Conservation (phyloP, 805 yeast genomes). For the Saccharomyces eubayanus region DNA sequence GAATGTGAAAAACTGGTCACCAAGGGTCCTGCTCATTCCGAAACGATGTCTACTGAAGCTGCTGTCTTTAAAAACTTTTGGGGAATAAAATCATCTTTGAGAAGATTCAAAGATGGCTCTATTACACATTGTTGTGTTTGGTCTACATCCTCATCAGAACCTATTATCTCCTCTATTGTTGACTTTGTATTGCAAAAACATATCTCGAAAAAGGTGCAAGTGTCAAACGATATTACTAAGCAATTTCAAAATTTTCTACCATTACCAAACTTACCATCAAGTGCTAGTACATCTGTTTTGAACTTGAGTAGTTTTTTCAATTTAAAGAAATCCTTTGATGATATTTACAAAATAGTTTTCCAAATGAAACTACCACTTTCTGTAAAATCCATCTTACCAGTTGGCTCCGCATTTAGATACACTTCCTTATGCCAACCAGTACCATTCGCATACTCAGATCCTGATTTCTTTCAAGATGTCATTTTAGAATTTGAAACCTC, state of each 20-base stretch:
- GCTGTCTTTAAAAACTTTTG: conserved; percentile 72
- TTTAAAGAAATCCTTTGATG: conserved; percentile 48
- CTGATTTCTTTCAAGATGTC: conserved; percentile 72
- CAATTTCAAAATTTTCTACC: conserved; percentile 49
- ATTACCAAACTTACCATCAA: conserved; percentile 49
- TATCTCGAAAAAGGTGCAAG: conserved; percentile 36
- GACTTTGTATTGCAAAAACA: conserved; percentile 59
- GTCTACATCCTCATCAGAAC: conserved; percentile 48
- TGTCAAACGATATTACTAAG: conserved; percentile 30
- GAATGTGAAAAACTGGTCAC: conserved; percentile 78
- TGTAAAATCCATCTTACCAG: conserved; percentile 63
- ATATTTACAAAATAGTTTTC: conserved; percentile 43
- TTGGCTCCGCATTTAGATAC: conserved; percentile 65
- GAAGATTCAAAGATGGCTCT: conserved; percentile 88
- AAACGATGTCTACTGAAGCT: conserved; percentile 45
- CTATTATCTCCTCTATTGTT: conserved; percentile 58
- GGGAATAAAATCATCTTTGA: conserved; percentile 77
- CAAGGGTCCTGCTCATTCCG: conserved; percentile 69
- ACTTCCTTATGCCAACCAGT: conserved; percentile 73
- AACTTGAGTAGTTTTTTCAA: conserved; percentile 37
- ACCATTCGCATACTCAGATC: conserved; percentile 67
- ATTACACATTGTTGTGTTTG: conserved; percentile 89
- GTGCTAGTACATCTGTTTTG: conserved; percentile 43
- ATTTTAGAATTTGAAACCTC: conserved; percentile 84
- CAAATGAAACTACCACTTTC: conserved; percentile 59